Evolutionary conservation across 2,329 filamentous ascomycete species (phyloP), one percentile per base, ranked within the genome.

Genomic region (Pseudocercospora ulei): DNA sequence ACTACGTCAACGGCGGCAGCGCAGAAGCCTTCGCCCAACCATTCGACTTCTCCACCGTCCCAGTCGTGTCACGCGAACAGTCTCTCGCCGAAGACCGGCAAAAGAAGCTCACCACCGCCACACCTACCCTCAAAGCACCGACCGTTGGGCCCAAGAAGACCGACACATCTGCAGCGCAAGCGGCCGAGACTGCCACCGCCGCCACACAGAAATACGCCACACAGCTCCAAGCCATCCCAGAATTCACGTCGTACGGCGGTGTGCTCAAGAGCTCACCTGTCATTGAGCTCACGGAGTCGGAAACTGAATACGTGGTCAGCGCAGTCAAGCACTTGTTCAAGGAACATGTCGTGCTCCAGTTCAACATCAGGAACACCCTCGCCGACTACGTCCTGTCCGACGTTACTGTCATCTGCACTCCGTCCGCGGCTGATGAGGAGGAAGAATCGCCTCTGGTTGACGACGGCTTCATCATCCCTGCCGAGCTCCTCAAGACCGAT

Each of bases 321-420:
- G 79, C 90, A 13, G 75, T 95, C 64, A 98, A 98, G 70, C 90
- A 98, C 61, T 78, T 98, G 56, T 98, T 95, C 78, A 93, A 93
- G 67, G 84, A 94, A 61, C 84, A 96, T 58, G 71, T 98, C 57
- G 88, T 98, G 20, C 68, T 98, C 38, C 90, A 98, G 59, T 98
- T 90, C 63, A 84, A 96, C 59, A 78, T 98, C 62, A 96, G 93
- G 72, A 98, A 98, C 69, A 98, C 90, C 2, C 72, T 98, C 7
- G 80, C 84, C 7, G 84, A 87, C 45, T 93, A 86, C 9, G 76
- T 98, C 17, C 71, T 96, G 20, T 85, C 94, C 60, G 84, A 93
- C 47, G 85, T 93, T 9, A 85, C 83, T 0, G 76, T 94, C 24
- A 73, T 87, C 11, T 82, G 82, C 18, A 80, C 80, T 0, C 84